Percentiles rank a stretch among this genome's conserved stretches.
These are phyloP conservation scores for Microcos paniculata DNA, from an alignment of 345 rosid genomes.

Conservation along the genomic window DNA sequence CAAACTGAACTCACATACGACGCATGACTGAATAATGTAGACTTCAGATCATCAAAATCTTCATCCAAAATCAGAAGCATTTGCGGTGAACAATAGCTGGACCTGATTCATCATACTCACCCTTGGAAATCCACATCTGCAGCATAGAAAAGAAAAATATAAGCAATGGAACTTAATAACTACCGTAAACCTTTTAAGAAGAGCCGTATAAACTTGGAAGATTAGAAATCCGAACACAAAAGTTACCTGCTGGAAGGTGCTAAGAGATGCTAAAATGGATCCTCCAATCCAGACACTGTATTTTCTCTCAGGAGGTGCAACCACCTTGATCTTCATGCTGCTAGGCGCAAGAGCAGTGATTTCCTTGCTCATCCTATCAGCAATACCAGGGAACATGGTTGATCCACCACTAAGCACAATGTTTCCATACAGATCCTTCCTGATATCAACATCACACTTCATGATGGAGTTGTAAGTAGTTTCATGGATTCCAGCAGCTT, in stretches of 20 bases:
- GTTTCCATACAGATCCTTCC: slow-evolving; percentile 52
- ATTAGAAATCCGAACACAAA: background rate
- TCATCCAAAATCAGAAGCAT: slow-evolving; percentile 34
- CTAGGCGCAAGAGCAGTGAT: slow-evolving; percentile 49
- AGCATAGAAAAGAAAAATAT: background rate
- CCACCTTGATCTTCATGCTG: slow-evolving; percentile 57
- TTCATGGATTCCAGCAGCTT: slow-evolving; percentile 48
- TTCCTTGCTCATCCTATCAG: slow-evolving; percentile 56
- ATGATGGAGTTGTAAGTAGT: slow-evolving; percentile 51
- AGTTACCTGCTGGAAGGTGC: slow-evolving; percentile 56
- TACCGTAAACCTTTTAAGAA: too few relatives aligned
- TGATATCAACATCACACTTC: slow-evolving; percentile 49
- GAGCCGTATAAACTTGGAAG: background rate
- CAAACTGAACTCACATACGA: slow-evolving; percentile 10
- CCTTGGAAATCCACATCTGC: slow-evolving; percentile 57
- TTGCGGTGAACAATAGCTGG: slow-evolving; percentile 51
- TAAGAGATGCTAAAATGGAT: slow-evolving; percentile 52
- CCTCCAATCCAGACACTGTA: slow-evolving; percentile 63
- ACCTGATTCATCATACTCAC: slow-evolving; percentile 50
- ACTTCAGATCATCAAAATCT: background rate
- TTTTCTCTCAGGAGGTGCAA: slow-evolving; percentile 60
- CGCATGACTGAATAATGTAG: background rate
- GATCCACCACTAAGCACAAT: slow-evolving; percentile 55
- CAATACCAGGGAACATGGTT: slow-evolving; percentile 55
- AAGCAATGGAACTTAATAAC: background rate